Percentiles rank a stretch among this genome's conserved stretches.
phyloP scores from a whole-genome alignment of 345 rosid genomes.

The Eucalyptus tenuipes region DNA sequence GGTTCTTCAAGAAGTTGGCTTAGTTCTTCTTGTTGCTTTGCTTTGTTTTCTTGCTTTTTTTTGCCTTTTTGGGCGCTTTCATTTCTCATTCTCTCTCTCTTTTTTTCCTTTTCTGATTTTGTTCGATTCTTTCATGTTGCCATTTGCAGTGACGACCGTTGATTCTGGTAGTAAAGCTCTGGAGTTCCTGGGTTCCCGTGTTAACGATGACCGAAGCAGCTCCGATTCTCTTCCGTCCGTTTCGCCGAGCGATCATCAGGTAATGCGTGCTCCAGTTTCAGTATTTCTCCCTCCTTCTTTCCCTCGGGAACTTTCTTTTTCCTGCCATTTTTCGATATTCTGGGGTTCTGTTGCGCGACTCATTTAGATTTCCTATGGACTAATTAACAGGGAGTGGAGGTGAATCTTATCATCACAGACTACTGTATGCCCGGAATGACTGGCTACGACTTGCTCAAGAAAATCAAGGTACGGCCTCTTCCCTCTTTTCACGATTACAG shows the following conservation, averaged over 20 bases:
- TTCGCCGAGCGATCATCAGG: slow-evolving; percentile 32
- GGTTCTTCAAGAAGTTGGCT: background rate
- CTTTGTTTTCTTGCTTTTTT: too few relatives aligned
- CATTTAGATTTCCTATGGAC: background rate
- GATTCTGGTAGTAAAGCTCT: slow-evolving; percentile 72
- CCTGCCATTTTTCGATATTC: background rate
- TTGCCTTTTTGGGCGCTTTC: background rate
- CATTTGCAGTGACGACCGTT: slow-evolving; percentile 50
- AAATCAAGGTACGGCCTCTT: slow-evolving; percentile 36
- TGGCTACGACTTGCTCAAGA: slow-evolving; percentile 75
- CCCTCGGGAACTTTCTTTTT: background rate
- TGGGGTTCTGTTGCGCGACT: background rate
- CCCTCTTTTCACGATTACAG: background rate
- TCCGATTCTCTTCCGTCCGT: slow-evolving; percentile 3
- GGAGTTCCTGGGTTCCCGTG: slow-evolving; percentile 47
- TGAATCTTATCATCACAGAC: slow-evolving; percentile 61
- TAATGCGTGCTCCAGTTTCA: background rate
- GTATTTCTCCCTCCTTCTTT: background rate
- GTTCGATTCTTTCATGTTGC: background rate
- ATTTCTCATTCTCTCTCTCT: background rate
- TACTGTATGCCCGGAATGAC: slow-evolving; percentile 88
- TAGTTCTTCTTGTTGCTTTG: background rate
- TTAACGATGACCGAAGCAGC: slow-evolving; percentile 13
- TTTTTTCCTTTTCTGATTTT: background rate
- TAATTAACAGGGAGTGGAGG: slow-evolving; percentile 30